Conservation (phyloP, 2,329 filamentous ascomycete genomes). For the Botrytis aclada region DNA sequence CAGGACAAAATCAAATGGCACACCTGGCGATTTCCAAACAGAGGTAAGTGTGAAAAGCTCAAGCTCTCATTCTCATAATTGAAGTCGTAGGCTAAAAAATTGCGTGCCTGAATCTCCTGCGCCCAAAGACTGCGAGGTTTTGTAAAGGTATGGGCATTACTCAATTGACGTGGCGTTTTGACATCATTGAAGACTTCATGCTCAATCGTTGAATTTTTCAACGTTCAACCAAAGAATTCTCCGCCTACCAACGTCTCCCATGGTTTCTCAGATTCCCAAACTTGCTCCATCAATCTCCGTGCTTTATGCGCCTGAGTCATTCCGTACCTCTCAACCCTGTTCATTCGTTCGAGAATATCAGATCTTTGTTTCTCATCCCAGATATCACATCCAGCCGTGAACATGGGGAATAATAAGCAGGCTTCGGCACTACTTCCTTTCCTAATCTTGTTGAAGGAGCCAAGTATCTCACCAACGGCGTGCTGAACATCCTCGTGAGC, state of each 20-base stretch:
- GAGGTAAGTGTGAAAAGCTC: no score
- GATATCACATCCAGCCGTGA: conserved; percentile 77
- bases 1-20: conserved; percentile 37
- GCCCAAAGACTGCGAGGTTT: neutral
- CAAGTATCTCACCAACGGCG: conserved; percentile 61
- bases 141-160: neutral
- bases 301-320: conserved; percentile 71
- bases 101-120: neutral
- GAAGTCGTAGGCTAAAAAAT: neutral
- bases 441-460: conserved; percentile 59
- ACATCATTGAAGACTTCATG: neutral
- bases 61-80: neutral
- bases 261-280: conserved; percentile 64
- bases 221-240: conserved; percentile 36
- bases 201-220: neutral
- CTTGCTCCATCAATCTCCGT: conserved; percentile 61
- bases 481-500: conserved; percentile 59
- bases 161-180: no score
- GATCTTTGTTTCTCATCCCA: conserved; percentile 52
- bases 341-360: conserved; percentile 63
- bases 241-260: conserved; percentile 61
- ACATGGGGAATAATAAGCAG: conserved; percentile 76
- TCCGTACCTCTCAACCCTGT: conserved; percentile 66
- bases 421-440: conserved; percentile 69
- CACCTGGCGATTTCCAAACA: neutral